Evolutionary conservation across 192 early-diverging fungal species (phyloP).

Genomic region (Powellomyces hirtus): DNA sequence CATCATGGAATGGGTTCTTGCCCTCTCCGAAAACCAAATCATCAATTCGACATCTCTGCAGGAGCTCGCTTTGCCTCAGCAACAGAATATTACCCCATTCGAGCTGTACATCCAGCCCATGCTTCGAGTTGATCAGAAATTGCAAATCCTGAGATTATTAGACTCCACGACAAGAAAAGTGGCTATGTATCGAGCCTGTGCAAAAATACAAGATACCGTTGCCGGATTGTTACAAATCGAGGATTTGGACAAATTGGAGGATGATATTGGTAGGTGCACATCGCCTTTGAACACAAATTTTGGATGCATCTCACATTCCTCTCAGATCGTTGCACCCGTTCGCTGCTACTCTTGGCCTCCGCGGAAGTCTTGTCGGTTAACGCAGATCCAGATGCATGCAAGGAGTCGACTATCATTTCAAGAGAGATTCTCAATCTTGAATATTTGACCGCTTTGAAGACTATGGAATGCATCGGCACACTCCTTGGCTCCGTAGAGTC

Average conservation of each 20-base stretch:
- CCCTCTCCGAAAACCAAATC: background rate
- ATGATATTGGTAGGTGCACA: background rate
- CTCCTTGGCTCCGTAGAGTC: background rate
- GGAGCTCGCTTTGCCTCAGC: background rate
- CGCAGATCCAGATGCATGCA: no score
- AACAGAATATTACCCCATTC: no score
- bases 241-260: background rate
- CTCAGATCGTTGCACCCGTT: background rate
- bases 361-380: no score
- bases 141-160: background rate
- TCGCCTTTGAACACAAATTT: background rate
- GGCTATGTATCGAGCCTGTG: background rate
- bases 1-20: background rate
- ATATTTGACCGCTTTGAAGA: background rate
- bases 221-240: background rate
- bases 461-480: background rate
- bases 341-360: no score
- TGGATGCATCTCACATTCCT: background rate
- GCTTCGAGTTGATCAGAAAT: background rate
- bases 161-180: background rate
- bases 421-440: background rate
- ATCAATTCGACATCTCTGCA: background rate
- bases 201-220: background rate
- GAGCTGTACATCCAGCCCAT: background rate
- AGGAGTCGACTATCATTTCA: background rate